These are phyloP conservation scores for Pseudonectria foliicola DNA, from an alignment of 2,329 filamentous ascomycete species.

Conservation along the genomic window DNA sequence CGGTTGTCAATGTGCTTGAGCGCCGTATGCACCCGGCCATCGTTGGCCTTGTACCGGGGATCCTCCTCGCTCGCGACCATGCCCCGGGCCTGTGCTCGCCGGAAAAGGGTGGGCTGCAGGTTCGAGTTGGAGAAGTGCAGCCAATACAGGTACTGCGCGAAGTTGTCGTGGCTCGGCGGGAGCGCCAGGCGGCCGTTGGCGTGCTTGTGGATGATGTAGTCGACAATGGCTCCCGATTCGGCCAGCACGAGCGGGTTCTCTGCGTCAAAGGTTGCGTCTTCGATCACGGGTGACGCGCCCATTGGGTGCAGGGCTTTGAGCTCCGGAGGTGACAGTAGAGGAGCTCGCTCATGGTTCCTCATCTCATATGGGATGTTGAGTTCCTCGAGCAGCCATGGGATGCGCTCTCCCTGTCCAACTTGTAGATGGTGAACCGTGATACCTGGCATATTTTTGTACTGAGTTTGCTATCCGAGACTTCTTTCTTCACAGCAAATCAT, in stretches of 20 bases:
- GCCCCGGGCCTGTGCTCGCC: conserved; percentile 28
- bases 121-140: conserved; percentile 49
- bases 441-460: too few species aligned
- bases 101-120: conserved; percentile 32
- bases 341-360: conserved; percentile 13
- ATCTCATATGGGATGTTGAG: conserved; percentile 45
- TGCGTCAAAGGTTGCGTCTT: conserved; percentile 39
- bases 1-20: conserved; percentile 46
- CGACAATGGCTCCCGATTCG: conserved; percentile 52
- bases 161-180: conserved; percentile 37
- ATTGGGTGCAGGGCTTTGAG: conserved; percentile 32
- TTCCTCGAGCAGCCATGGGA: conserved; percentile 60
- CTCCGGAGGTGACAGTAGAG: conserved; percentile 15
- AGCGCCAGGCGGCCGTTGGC: conserved; percentile 42
- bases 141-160: conserved; percentile 58
- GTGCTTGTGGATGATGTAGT: conserved; percentile 54
- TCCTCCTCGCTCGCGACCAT: conserved; percentile 22
- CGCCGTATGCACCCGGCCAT: conserved; percentile 25
- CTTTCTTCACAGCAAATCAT: too few species aligned
- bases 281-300: conserved; percentile 53
- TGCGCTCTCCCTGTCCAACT: conserved; percentile 55
- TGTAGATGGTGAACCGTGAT: conserved; percentile 46
- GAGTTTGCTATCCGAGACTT: too few species aligned
- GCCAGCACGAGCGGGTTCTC: conserved; percentile 35
- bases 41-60: not conserved